These are phyloP conservation scores for Tetraselmis chui DNA, from an alignment of 139 green algal genomes.

Conservation along the genomic window DNA sequence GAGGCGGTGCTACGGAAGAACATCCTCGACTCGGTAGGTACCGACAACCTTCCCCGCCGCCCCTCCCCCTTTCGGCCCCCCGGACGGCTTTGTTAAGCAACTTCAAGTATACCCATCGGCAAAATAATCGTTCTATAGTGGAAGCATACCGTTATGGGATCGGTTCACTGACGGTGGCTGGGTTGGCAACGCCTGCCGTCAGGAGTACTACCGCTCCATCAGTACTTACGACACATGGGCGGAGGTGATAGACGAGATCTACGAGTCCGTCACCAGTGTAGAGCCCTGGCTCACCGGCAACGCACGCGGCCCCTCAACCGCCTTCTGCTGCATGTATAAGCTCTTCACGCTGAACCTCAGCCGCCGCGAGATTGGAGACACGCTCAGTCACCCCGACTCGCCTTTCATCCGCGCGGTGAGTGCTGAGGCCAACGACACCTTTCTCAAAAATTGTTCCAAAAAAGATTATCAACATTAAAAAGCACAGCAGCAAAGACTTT, in stretches of 20 bases:
- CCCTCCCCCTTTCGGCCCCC: neutral
- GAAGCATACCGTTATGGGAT: conserved; percentile 22
- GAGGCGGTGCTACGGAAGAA: conserved; percentile 77
- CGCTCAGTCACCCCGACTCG: conserved; percentile 84
- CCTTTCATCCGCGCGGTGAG: conserved; percentile 91
- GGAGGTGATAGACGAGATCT: conserved; percentile 85
- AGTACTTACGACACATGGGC: conserved; percentile 48
- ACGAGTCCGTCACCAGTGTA: conserved; percentile 69
- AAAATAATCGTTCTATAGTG: too few relatives aligned
- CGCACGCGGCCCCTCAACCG: conserved; percentile 79
- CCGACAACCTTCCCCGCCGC: neutral
- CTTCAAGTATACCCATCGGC: too few relatives aligned
- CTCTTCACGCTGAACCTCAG: conserved; percentile 71
- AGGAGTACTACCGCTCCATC: conserved; percentile 62
- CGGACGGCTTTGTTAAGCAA: neutral
- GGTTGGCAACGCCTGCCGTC: too few relatives aligned
- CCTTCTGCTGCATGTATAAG: conserved; percentile 87
- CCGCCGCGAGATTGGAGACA: conserved; percentile 50
- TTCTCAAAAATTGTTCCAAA: too few relatives aligned
- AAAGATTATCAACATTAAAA: too few relatives aligned
- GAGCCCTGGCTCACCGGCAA: conserved; percentile 98
- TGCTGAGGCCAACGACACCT: neutral
- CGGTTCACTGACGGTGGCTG: too few relatives aligned
- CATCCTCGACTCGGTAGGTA: conserved; percentile 46
- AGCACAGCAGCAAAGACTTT: too few relatives aligned